Conservation (phyloP, 768 basidiomycete genomes). For the Gyrodon lividus region DNA sequence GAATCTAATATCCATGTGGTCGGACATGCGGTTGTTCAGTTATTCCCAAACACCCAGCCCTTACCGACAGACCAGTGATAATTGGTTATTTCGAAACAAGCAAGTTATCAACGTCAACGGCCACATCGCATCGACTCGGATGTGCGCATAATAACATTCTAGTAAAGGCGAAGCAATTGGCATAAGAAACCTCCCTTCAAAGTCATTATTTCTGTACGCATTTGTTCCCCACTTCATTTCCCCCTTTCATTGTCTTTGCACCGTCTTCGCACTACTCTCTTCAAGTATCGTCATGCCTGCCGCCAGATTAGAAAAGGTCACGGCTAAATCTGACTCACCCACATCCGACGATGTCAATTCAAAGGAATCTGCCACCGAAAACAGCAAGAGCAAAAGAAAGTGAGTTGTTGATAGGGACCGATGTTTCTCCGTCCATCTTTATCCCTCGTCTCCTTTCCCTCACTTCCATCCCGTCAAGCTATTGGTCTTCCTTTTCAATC, state of each 20-base stretch:
- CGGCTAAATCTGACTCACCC: conserved; percentile 56
- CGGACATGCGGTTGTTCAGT: too few relatives aligned
- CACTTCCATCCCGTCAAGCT: conserved; percentile 28
- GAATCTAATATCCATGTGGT: too few relatives aligned
- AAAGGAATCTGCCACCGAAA: conserved; percentile 59
- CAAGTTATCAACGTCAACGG: too few relatives aligned
- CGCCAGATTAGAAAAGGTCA: conserved; percentile 67
- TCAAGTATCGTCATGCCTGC: conserved; percentile 52
- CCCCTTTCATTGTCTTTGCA: not conserved
- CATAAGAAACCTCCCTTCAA: conserved; percentile 18
- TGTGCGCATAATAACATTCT: too few relatives aligned
- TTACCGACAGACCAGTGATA: too few relatives aligned
- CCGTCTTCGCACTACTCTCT: conserved; percentile 17
- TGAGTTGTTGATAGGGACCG: conserved; percentile 52
- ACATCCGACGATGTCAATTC: conserved; percentile 61
- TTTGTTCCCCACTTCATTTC: conserved; percentile 12
- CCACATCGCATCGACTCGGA: too few relatives aligned
- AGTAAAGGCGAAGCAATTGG: conserved; percentile 2
- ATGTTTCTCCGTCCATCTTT: conserved; percentile 51
- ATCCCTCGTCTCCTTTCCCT: conserved; percentile 15
- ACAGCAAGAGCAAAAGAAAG: conserved; percentile 79
- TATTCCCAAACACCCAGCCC: too few relatives aligned
- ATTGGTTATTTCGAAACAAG: not conserved
- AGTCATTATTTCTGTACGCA: conserved; percentile 14
- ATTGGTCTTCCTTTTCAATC: not conserved